Percentiles rank a stretch among this genome's conserved stretches.
Evolutionary conservation across 192 early-diverging fungal species (phyloP).

Genomic region (Linnemannia zychae): DNA sequence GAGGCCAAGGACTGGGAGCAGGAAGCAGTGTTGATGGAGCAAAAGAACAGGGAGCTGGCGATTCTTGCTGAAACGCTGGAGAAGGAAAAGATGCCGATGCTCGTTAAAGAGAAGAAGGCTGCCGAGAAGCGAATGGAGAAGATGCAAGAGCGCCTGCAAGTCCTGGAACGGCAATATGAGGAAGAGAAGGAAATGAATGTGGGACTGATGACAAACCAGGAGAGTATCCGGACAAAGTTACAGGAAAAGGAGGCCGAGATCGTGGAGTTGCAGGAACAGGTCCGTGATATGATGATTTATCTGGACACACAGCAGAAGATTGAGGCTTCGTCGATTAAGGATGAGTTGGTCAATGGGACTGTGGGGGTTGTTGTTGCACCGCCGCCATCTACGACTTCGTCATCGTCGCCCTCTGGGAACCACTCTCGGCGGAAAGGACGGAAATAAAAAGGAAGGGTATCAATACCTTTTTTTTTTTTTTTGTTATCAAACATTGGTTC

Average conservation of each 20-base stretch:
- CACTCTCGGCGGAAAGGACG: conserved; percentile 49
- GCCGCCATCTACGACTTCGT: neutral
- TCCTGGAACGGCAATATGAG: conserved; percentile 68
- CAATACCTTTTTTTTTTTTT: neutral
- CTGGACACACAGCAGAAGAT: conserved; percentile 81
- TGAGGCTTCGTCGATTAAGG: conserved; percentile 59
- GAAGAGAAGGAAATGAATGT: conserved; percentile 82
- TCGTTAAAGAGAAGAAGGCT: conserved; percentile 62
- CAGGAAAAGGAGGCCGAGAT: conserved; percentile 70
- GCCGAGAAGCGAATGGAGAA: conserved; percentile 71
- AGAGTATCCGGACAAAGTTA: conserved; percentile 65
- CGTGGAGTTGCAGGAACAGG: conserved; percentile 84
- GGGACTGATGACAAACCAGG: conserved; percentile 72
- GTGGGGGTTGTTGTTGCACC: conserved; percentile 28
- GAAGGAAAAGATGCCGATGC: conserved; percentile 50
- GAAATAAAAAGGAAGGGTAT: neutral
- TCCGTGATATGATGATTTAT: conserved; percentile 93
- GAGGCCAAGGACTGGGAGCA: conserved; percentile 49
- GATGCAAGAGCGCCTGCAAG: conserved; percentile 65
- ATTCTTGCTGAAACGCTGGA: conserved; percentile 47
- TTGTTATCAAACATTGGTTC: no score
- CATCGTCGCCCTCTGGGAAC: conserved; percentile 12
- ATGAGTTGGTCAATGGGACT: conserved; percentile 56
- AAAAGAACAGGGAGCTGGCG: conserved; percentile 40
- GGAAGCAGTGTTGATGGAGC: conserved; percentile 38